These are phyloP conservation scores for Vigna reflexopilosa DNA, from an alignment of 306 rosid species.

Conservation along the genomic window DNA sequence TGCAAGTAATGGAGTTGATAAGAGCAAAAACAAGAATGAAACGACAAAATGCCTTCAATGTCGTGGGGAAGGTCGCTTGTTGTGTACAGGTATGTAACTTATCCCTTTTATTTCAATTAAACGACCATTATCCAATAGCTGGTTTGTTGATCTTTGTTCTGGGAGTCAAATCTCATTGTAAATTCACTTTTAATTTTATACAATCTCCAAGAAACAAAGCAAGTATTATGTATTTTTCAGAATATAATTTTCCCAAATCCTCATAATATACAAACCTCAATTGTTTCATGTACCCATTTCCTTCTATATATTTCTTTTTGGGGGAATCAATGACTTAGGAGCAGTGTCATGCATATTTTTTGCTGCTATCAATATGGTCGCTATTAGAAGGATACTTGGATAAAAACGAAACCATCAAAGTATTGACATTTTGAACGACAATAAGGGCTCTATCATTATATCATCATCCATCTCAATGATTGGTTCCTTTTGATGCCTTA, in stretches of 20 bases:
- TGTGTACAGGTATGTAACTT: constrained; percentile 76
- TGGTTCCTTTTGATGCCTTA: not conserved
- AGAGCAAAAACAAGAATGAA: constrained; percentile 49
- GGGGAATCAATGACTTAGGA: not conserved
- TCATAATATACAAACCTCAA: not conserved
- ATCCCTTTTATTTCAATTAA: constrained; percentile 1
- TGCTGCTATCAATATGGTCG: constrained; percentile 5
- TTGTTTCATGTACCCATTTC: not conserved
- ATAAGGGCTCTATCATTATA: not conserved
- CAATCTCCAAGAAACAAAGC: constrained; percentile 1
- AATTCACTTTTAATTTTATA: constrained; percentile 21
- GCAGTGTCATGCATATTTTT: not conserved
- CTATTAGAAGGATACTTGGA: not conserved
- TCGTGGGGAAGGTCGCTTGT: constrained; percentile 84
- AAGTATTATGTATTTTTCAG: constrained; percentile 19
- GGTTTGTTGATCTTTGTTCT: constrained; percentile 12
- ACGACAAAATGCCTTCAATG: constrained; percentile 73
- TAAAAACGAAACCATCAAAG: not conserved
- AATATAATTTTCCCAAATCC: not conserved
- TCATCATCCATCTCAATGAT: not conserved
- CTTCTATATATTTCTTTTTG: constrained; percentile 11
- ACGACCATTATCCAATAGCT: not conserved
- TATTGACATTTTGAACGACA: constrained; percentile 3
- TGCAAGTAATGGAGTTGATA: constrained; percentile 42
- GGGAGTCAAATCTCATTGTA: not conserved